Evolutionary conservation across 2,329 filamentous ascomycete genomes (phyloP).

Genomic region (Hypomyces perniciosus): DNA sequence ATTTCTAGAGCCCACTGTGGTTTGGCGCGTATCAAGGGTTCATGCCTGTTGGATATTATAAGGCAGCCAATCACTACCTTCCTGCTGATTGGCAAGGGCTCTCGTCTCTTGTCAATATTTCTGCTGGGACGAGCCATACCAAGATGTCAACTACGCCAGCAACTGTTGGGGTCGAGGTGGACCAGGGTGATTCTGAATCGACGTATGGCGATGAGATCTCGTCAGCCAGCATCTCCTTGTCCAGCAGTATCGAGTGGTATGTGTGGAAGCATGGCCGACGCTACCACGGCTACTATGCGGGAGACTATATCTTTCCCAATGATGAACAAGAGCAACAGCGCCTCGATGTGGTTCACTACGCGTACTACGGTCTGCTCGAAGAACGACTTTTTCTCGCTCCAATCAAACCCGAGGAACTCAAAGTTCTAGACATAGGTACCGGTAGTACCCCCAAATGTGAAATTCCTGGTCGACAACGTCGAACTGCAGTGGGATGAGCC

Average conservation of each 20-base stretch:
- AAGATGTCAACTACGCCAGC: no score
- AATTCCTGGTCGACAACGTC: slow-evolving; percentile 53
- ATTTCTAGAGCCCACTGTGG: no score
- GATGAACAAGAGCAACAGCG: slow-evolving; percentile 34
- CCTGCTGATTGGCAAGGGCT: no score
- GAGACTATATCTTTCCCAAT: slow-evolving; percentile 32
- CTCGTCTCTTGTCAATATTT: no score
- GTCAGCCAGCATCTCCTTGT: slow-evolving; percentile 17
- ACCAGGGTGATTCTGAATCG: no score
- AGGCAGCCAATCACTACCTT: no score
- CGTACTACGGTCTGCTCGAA: slow-evolving; percentile 26
- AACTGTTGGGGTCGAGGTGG: no score
- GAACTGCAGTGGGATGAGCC: slow-evolving; percentile 46
- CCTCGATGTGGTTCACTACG: slow-evolving; percentile 34
- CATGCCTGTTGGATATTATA: no score
- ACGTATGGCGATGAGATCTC: no score
- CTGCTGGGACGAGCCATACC: no score
- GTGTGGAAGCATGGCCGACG: slow-evolving; percentile 35
- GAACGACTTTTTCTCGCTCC: slow-evolving; percentile 32
- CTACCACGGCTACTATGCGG: slow-evolving; percentile 34
- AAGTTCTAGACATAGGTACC: slow-evolving; percentile 39
- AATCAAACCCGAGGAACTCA: slow-evolving; percentile 31
- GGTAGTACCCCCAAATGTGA: slow-evolving; percentile 52
- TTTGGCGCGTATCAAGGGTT: no score
- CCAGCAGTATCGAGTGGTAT: slow-evolving; percentile 30